These are phyloP conservation scores for Aspergillus campestris DNA, from an alignment of 495 filamentous ascomycete genomes.

Conservation along the genomic window DNA sequence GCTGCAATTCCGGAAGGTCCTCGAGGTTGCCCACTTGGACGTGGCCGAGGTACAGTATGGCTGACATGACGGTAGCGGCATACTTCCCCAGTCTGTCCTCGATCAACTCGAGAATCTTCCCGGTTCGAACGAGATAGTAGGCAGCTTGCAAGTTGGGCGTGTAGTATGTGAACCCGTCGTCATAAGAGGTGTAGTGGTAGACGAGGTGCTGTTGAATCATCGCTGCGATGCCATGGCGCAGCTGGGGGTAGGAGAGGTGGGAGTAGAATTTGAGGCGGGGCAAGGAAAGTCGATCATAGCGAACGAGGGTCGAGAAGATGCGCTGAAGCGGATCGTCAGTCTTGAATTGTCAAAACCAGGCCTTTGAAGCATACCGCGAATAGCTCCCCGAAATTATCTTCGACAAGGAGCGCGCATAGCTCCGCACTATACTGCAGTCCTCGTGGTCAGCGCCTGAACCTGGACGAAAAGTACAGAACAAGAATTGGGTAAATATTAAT, in stretches of 20 bases:
- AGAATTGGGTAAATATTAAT: not conserved
- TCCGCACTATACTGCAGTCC: slow-evolving; percentile 51
- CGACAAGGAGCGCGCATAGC: slow-evolving; percentile 81
- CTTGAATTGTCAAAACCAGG: slow-evolving; percentile 2
- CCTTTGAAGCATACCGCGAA: slow-evolving; percentile 60
- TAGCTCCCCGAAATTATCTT: slow-evolving; percentile 81
- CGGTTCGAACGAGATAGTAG: slow-evolving; percentile 70
- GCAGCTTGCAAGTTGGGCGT: slow-evolving; percentile 66
- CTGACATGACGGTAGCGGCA: slow-evolving; percentile 63
- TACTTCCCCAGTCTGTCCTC: slow-evolving; percentile 59
- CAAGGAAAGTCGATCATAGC: slow-evolving; percentile 66
- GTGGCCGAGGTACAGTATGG: slow-evolving; percentile 70
- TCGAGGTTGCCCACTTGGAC: slow-evolving; percentile 62
- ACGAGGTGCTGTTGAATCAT: slow-evolving; percentile 86
- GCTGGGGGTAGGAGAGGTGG: slow-evolving; percentile 54
- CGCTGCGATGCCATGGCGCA: slow-evolving; percentile 70
- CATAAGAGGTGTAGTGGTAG: slow-evolving; percentile 58
- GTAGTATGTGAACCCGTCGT: slow-evolving; percentile 62
- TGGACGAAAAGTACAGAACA: slow-evolving; percentile 5
- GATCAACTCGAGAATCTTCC: slow-evolving; percentile 71
- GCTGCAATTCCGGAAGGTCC: slow-evolving; percentile 28
- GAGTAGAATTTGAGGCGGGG: slow-evolving; percentile 58
- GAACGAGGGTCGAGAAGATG: slow-evolving; percentile 72
- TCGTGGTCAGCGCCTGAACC: slow-evolving; percentile 31
- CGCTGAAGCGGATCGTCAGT: slow-evolving; percentile 38